Percentiles rank a stretch among this genome's conserved stretches.
Conservation (phyloP, 495 filamentous ascomycete species). For the Hypoxylon lenormandii region DNA sequence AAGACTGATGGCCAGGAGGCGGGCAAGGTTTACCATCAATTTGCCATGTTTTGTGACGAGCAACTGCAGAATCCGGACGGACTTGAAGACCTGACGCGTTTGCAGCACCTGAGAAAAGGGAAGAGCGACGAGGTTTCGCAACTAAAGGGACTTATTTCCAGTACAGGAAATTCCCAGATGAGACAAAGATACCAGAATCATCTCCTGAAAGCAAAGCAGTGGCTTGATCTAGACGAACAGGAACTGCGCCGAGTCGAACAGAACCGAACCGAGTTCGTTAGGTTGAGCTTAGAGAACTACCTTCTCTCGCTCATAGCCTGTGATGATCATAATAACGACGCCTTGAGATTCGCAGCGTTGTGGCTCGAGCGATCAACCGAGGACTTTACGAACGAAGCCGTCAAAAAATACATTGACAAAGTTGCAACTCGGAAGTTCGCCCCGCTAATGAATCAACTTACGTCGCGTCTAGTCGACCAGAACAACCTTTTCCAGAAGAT, state of each 20-base stretch:
- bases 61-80: conserved; percentile 87
- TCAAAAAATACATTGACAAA: conserved; percentile 71
- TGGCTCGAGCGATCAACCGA: conserved; percentile 87
- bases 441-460: conserved; percentile 92
- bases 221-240: conserved; percentile 87
- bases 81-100: conserved; percentile 83
- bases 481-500: conserved; percentile 76
- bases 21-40: conserved; percentile 91
- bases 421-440: conserved; percentile 94
- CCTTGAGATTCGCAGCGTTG: conserved; percentile 91
- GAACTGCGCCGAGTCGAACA: conserved; percentile 82
- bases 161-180: conserved; percentile 53
- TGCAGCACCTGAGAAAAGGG: conserved; percentile 80
- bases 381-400: conserved; percentile 78
- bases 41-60: conserved; percentile 92
- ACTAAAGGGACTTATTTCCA: conserved; percentile 67
- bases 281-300: conserved; percentile 93
- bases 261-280: conserved; percentile 81
- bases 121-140: conserved; percentile 82
- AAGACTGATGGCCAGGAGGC: conserved; percentile 76
- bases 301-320: conserved; percentile 83
- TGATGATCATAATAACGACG: conserved; percentile 87
- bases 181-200: conserved; percentile 55
- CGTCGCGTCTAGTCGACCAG: conserved; percentile 83
- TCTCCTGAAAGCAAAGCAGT: conserved; percentile 77